Evolutionary conservation across 208 protist genomes (phyloP).

Genomic region (Leishmania tropica): DNA sequence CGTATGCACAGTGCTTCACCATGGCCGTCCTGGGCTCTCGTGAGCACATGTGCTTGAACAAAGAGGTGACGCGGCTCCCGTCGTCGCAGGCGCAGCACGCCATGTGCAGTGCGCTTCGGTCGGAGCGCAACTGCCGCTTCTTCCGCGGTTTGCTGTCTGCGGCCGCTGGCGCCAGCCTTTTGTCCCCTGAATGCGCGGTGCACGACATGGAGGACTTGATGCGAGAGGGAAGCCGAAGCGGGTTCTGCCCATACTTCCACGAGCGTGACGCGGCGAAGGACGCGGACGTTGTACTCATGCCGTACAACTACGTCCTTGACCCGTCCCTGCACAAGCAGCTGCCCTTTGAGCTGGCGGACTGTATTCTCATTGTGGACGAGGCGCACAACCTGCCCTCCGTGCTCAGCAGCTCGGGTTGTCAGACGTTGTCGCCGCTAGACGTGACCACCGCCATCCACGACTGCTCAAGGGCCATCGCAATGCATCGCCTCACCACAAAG

Average conservation of each 20-base stretch:
- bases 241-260: constrained; percentile 97
- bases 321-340: constrained; percentile 81
- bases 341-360: constrained; percentile 71
- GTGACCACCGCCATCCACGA: constrained; percentile 85
- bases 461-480: constrained; percentile 67
- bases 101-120: constrained; percentile 72
- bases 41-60: constrained; percentile 97
- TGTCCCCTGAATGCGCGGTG: constrained; percentile 42
- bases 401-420: constrained; percentile 55
- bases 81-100: constrained; percentile 66
- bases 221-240: constrained; percentile 50
- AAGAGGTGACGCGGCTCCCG: constrained; percentile 69
- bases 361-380: constrained; percentile 97
- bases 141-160: constrained; percentile 57
- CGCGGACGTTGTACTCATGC: constrained; percentile 97
- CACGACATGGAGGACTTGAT: constrained; percentile 96
- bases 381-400: constrained; percentile 96
- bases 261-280: constrained; percentile 76
- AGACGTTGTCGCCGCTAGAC: constrained; percentile 71
- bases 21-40: constrained; percentile 95
- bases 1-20: constrained; percentile 70
- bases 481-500: constrained; percentile 44
- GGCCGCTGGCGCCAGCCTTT: constrained; percentile 8
- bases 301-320: constrained; percentile 99
- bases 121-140: constrained; percentile 78